Evolutionary conservation across 257 asterid genomes (phyloP).

Genomic region (Nicotiana tabacum): DNA sequence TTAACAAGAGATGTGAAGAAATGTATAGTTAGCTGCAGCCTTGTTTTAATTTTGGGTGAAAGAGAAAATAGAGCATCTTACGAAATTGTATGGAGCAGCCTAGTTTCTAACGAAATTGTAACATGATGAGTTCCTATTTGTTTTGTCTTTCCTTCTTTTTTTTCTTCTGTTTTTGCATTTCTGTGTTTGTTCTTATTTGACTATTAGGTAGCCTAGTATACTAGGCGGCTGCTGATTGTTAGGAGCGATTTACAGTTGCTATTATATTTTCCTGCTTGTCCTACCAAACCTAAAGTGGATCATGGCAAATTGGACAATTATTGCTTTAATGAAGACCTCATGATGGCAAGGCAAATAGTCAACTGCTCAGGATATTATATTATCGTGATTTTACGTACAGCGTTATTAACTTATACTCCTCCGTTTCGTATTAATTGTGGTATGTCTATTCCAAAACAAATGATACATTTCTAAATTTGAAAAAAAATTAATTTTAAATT

Average conservation of each 20-base stretch:
- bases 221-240: background rate
- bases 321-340: background rate
- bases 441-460: no score
- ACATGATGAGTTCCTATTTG: background rate
- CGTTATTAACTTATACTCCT: background rate
- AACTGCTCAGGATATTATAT: background rate
- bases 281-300: background rate
- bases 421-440: no score
- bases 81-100: conserved; percentile 10
- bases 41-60: background rate
- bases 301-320: background rate
- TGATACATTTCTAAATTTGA: no score
- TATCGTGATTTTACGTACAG: background rate
- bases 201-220: conserved; percentile 12
- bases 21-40: no score
- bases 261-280: conserved; percentile 3
- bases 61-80: conserved; percentile 5
- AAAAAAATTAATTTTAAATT: no score
- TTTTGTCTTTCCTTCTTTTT: background rate
- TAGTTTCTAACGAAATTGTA: conserved; percentile 21
- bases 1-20: background rate
- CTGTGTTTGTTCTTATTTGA: conserved; percentile 14
- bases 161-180: background rate
- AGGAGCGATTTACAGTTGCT: background rate
- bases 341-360: background rate